A percentile compares a stretch with the other conserved stretches of the same genome.
These are phyloP conservation scores for Kluyveromyces lactis DNA, from an alignment of 805 yeast genomes.

Conservation along the genomic window DNA sequence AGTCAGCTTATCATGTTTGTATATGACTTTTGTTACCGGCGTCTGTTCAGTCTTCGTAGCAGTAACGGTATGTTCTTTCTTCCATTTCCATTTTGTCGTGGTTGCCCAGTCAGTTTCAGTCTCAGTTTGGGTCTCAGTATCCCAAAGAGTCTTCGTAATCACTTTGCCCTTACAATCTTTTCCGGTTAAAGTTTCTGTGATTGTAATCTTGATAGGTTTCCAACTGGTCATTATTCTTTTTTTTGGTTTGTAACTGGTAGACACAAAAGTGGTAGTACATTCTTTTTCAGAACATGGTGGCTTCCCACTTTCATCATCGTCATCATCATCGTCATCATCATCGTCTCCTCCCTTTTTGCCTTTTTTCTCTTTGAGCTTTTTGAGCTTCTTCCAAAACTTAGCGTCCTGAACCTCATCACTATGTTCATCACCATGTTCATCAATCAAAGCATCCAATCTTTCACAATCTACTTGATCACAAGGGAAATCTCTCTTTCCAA, in stretches of 20 bases:
- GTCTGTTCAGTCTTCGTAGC: conserved; percentile 14
- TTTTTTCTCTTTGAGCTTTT: neutral
- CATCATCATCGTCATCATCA: neutral
- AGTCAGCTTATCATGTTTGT: conserved; percentile 23
- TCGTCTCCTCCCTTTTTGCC: neutral
- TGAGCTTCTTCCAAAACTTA: conserved; percentile 4
- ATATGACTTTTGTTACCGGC: conserved; percentile 19
- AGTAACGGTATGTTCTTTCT: conserved; percentile 6
- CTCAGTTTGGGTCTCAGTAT: conserved; percentile 6
- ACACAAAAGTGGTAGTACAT: conserved; percentile 10
- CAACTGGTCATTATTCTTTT: conserved; percentile 9
- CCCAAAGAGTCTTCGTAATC: conserved; percentile 4
- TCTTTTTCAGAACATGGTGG: neutral
- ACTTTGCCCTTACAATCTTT: conserved; percentile 4
- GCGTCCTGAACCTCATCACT: neutral
- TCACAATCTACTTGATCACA: conserved; percentile 4
- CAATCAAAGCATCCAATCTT: neutral
- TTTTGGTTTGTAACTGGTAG: conserved; percentile 10
- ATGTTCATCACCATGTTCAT: neutral
- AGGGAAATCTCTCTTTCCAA: conserved; percentile 2
- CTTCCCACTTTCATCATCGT: conserved; percentile 1
- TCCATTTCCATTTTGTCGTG: conserved; percentile 1
- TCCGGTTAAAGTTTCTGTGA: conserved; percentile 6
- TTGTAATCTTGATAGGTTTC: conserved; percentile 9
- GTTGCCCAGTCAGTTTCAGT: conserved; percentile 15